These are phyloP conservation scores for Exophiala sp. DNA, from an alignment of 2,329 filamentous ascomycete species.

Conservation along the genomic window DNA sequence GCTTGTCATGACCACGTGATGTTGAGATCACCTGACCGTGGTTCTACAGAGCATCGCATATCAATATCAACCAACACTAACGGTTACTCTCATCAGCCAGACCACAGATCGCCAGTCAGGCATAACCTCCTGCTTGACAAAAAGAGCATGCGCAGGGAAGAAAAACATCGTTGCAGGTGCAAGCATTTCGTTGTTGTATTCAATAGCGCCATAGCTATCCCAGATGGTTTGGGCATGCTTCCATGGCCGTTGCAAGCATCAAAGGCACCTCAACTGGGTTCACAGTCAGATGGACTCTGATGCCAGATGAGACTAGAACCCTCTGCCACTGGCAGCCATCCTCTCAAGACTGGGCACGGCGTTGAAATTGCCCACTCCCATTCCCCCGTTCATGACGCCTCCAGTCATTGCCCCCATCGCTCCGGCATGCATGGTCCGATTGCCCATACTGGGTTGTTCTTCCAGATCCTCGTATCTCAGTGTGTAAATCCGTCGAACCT, in stretches of 20 bases:
- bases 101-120: too few relatives aligned
- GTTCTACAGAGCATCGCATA: too few relatives aligned
- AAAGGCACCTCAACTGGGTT: not conserved
- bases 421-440: slow-evolving; percentile 19
- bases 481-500: slow-evolving; percentile 46
- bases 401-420: slow-evolving; percentile 20
- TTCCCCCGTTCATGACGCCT: slow-evolving; percentile 14
- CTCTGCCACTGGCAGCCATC: slow-evolving; percentile 25
- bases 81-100: too few relatives aligned
- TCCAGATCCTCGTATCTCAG: slow-evolving; percentile 47
- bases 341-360: slow-evolving; percentile 28
- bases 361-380: slow-evolving; percentile 26
- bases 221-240: not conserved
- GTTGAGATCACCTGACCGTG: not conserved
- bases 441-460: slow-evolving; percentile 33
- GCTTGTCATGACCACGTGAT: slow-evolving; percentile 2
- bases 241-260: not conserved
- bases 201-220: not conserved
- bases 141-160: too few relatives aligned
- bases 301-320: slow-evolving; percentile 12
- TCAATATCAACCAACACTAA: not conserved
- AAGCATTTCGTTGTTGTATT: not conserved
- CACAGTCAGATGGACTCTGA: not conserved
- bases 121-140: too few relatives aligned
- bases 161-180: not conserved